Percentiles rank a stretch among this genome's conserved stretches.
These are phyloP conservation scores for Colletotrichum navitas DNA, from an alignment of 2,329 filamentous ascomycete species.

Conservation along the genomic window DNA sequence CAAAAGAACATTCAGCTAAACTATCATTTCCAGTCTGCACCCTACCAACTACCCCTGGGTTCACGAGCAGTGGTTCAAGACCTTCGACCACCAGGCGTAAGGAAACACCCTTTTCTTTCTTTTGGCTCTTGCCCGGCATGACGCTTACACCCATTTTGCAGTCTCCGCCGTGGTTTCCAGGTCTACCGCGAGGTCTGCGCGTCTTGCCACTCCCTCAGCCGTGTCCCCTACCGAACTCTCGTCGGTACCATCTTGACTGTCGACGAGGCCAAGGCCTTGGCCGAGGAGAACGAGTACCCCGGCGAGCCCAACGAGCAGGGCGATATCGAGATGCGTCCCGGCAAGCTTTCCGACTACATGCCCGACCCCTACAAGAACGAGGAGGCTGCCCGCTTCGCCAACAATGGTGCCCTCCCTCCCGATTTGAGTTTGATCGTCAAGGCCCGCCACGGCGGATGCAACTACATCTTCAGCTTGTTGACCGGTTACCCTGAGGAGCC, in stretches of 20 bases:
- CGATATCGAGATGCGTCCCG: conserved; percentile 97
- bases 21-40: conserved; percentile 76
- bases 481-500: conserved; percentile 98
- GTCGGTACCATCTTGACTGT: conserved; percentile 95
- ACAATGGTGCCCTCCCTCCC: conserved; percentile 96
- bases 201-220: conserved; percentile 95
- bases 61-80: conserved; percentile 91
- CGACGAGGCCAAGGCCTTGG: conserved; percentile 96
- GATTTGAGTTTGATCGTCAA: conserved; percentile 99
- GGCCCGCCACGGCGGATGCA: conserved; percentile 95
- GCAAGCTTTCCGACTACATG: conserved; percentile 98
- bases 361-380: conserved; percentile 98
- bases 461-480: conserved; percentile 98
- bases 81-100: conserved; percentile 97
- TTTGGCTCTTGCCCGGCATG: conserved; percentile 12
- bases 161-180: conserved; percentile 98
- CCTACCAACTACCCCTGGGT: conserved; percentile 95
- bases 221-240: conserved; percentile 92
- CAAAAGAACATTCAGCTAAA: conserved; percentile 30
- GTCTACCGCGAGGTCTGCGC: conserved; percentile 99
- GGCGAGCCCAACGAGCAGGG: conserved; percentile 98
- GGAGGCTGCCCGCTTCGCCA: conserved; percentile 96
- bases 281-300: conserved; percentile 99
- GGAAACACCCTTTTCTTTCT: conserved; percentile 49
- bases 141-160: conserved; percentile 54